Conservation (phyloP, 2,329 filamentous ascomycete genomes). For the Sporothrix dimorphospora region DNA sequence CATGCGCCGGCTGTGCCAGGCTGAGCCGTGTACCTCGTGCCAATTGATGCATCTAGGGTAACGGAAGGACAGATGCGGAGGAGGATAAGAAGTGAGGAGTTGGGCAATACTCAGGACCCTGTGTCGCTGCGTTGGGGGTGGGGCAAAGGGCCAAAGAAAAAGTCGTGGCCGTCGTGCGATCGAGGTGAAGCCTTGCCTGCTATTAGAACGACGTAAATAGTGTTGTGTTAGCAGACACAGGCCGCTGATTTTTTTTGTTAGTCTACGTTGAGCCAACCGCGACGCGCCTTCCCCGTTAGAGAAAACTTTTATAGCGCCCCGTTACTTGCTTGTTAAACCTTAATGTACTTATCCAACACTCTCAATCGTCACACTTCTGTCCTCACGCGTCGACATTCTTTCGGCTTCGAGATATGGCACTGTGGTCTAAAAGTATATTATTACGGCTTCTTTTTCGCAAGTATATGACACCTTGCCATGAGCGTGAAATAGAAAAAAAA, state of each 20-base stretch:
- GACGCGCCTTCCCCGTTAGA: neutral
- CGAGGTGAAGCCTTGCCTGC: conserved; percentile 1
- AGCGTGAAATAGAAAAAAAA: neutral
- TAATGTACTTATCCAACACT: no score
- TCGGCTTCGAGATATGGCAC: neutral
- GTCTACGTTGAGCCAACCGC: neutral
- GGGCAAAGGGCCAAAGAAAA: neutral
- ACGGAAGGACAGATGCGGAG: neutral
- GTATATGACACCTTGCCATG: neutral
- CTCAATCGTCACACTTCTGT: neutral
- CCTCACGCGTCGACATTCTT: neutral
- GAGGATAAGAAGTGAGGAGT: neutral
- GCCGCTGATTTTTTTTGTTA: conserved; percentile 9
- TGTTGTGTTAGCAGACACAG: neutral
- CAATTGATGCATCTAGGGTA: conserved; percentile 25
- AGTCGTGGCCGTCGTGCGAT: neutral
- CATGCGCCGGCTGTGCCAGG: conserved; percentile 10
- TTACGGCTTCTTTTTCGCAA: neutral
- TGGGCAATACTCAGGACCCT: neutral
- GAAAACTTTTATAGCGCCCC: neutral
- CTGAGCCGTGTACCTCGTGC: conserved; percentile 17
- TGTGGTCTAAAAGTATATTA: neutral
- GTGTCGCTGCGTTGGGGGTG: neutral
- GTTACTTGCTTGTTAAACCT: neutral
- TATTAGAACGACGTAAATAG: neutral